Evolutionary conservation across 805 yeast genomes (phyloP).

Genomic region (Helenozyma baotianmanensis): DNA sequence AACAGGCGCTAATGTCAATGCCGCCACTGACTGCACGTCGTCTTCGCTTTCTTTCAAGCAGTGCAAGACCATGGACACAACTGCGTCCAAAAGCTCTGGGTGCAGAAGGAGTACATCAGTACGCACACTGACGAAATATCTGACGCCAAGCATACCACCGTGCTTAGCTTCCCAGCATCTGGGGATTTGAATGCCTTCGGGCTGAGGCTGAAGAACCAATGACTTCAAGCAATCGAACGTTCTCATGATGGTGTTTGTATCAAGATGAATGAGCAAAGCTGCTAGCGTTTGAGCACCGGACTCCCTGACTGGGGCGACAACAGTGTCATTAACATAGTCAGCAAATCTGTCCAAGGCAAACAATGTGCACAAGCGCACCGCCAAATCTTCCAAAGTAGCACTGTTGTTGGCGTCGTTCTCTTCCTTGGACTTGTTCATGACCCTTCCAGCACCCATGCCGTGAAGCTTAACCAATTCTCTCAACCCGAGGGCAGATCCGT

Average conservation of each 20-base stretch:
- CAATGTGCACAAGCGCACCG: slow-evolving; percentile 77
- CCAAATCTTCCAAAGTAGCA: slow-evolving; percentile 77
- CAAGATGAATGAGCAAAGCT: slow-evolving; percentile 74
- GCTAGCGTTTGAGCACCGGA: slow-evolving; percentile 94
- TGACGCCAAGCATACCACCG: slow-evolving; percentile 92
- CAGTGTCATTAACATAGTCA: slow-evolving; percentile 95
- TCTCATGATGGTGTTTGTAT: slow-evolving; percentile 50
- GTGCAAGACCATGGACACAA: slow-evolving; percentile 79
- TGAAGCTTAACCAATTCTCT: slow-evolving; percentile 81
- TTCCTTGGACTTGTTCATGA: slow-evolving; percentile 52
- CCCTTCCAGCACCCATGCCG: slow-evolving; percentile 81
- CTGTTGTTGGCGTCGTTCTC: slow-evolving; percentile 67
- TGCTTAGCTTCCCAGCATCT: slow-evolving; percentile 95
- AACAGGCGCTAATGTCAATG: slow-evolving; percentile 86
- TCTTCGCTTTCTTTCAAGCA: slow-evolving; percentile 78
- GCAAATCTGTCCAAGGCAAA: slow-evolving; percentile 95
- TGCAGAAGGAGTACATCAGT: slow-evolving; percentile 66
- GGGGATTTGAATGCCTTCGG: slow-evolving; percentile 42
- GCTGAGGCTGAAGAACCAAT: slow-evolving; percentile 58
- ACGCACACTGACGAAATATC: slow-evolving; percentile 88
- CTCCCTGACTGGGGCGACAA: slow-evolving; percentile 96
- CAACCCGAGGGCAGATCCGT: slow-evolving; percentile 90
- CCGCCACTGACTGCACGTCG: slow-evolving; percentile 96
- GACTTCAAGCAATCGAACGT: slow-evolving; percentile 64
- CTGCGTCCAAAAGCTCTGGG: slow-evolving; percentile 58